Conservation (phyloP, 371 early-diverging fungal species). For the Sporodiniella umbellata region DNA sequence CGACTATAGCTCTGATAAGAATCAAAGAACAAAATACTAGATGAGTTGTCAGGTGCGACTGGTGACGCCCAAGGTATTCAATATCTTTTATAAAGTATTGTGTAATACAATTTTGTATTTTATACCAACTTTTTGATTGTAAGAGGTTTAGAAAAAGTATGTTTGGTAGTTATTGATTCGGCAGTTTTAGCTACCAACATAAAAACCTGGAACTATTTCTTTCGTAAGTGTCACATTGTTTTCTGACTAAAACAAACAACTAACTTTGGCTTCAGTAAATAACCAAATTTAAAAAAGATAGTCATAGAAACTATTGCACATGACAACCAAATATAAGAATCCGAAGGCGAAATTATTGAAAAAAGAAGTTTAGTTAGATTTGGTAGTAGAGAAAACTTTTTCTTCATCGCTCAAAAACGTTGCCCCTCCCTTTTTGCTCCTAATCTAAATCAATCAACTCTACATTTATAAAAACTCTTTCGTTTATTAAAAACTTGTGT, state of each 20-base stretch:
- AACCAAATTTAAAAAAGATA: slow-evolving; percentile 9
- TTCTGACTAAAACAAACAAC: slow-evolving; percentile 11
- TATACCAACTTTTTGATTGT: slow-evolving; percentile 15
- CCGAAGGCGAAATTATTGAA: too few species aligned
- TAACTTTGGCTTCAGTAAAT: slow-evolving; percentile 15
- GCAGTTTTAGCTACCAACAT: slow-evolving; percentile 18
- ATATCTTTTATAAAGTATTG: slow-evolving; percentile 5
- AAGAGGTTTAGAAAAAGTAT: slow-evolving; percentile 9
- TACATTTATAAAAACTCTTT: too few species aligned
- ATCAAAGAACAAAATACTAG: slow-evolving; percentile 3
- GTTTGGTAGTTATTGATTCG: slow-evolving; percentile 12
- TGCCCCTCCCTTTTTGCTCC: too few species aligned
- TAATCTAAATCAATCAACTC: too few species aligned
- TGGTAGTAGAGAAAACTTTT: too few species aligned
- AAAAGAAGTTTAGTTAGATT: too few species aligned
- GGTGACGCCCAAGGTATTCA: slow-evolving; percentile 11
- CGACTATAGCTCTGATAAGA: slow-evolving; percentile 1
- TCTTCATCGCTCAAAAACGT: too few species aligned
- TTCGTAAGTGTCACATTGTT: slow-evolving; percentile 10
- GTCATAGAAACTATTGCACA: slow-evolving; percentile 16
- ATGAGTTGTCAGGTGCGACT: slow-evolving; percentile 2
- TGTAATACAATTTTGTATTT: neutral
- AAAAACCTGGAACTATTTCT: slow-evolving; percentile 15
- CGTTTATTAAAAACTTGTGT: too few species aligned
- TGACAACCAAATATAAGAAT: slow-evolving; percentile 17